Evolutionary conservation across 2,329 filamentous ascomycete species (phyloP).

Genomic region (Grosmannia clavigera): DNA sequence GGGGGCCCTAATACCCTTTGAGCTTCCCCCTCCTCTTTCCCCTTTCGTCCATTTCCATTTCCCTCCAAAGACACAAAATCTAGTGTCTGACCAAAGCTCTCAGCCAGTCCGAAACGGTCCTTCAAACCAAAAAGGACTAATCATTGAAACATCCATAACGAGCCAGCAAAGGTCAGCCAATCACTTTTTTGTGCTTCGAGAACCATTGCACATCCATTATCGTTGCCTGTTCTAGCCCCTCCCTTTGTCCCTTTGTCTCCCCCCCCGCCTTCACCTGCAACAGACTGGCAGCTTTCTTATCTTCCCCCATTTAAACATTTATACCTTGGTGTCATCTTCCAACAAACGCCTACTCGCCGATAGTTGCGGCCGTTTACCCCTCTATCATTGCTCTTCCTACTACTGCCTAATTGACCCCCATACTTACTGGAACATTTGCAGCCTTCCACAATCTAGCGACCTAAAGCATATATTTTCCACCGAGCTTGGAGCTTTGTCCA

Average conservation of each 20-base stretch:
- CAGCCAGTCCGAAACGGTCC: background rate
- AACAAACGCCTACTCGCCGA: background rate
- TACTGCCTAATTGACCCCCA: background rate
- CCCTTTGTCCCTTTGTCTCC: background rate
- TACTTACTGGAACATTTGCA: background rate
- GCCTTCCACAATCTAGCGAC: background rate
- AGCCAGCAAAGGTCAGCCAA: background rate
- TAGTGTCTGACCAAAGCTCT: background rate
- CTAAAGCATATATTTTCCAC: background rate
- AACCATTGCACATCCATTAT: background rate
- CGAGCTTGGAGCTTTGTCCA: background rate
- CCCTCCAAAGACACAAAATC: background rate
- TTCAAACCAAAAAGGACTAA: background rate
- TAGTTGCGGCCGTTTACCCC: background rate
- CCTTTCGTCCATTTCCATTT: background rate
- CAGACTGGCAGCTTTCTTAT: background rate
- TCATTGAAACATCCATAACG: background rate
- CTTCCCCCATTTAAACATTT: background rate
- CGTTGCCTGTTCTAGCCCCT: background rate
- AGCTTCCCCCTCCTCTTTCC: background rate
- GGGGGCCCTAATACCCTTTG: background rate
- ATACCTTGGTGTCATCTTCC: background rate
- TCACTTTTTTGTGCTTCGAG: background rate
- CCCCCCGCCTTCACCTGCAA: background rate
- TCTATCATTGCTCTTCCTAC: background rate